phyloP scores from a whole-genome alignment of 2,329 filamentous ascomycete genomes.

The Seiridium unicorne region DNA sequence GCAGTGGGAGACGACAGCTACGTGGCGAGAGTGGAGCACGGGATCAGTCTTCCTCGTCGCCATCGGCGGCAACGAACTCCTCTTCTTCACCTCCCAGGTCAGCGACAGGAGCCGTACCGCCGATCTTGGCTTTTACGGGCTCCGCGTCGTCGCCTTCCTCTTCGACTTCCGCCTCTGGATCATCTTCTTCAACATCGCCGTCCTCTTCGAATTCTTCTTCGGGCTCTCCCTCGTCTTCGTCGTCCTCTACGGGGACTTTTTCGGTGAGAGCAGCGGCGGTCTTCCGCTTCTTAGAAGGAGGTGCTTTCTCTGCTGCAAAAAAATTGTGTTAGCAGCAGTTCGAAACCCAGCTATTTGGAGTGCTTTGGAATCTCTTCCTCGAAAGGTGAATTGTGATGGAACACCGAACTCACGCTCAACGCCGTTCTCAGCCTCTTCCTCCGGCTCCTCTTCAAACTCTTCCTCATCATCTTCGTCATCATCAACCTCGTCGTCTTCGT shows the following conservation, averaged over 20 bases:
- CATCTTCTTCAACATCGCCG: slow-evolving; percentile 19
- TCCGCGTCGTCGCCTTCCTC: slow-evolving; percentile 17
- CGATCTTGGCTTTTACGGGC: slow-evolving; percentile 20
- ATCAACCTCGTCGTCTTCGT: slow-evolving; percentile 28
- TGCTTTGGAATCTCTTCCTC: too few species aligned
- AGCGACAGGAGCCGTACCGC: not conserved
- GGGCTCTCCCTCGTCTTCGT: slow-evolving; percentile 20
- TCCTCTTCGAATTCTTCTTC: slow-evolving; percentile 24
- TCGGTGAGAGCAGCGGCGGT: slow-evolving; percentile 19
- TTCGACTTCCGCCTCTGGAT: slow-evolving; percentile 15
- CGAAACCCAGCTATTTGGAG: too few species aligned
- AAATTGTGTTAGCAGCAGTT: too few species aligned
- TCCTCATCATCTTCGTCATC: slow-evolving; percentile 28
- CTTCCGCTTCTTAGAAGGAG: slow-evolving; percentile 30
- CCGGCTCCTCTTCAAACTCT: slow-evolving; percentile 26
- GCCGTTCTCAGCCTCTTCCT: slow-evolving; percentile 12
- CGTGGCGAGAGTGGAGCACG: too few species aligned
- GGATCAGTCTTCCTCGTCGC: slow-evolving; percentile 8
- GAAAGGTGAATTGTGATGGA: not conserved
- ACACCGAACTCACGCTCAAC: slow-evolving; percentile 25
- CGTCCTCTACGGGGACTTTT: slow-evolving; percentile 19
- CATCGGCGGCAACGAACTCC: slow-evolving; percentile 1
- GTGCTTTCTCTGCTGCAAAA: slow-evolving; percentile 20
- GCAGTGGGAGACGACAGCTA: too few species aligned
- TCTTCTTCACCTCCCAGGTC: not conserved